These are phyloP conservation scores for Yamadazyma epiphylla DNA, from an alignment of 1,139 yeast species.

Conservation along the genomic window DNA sequence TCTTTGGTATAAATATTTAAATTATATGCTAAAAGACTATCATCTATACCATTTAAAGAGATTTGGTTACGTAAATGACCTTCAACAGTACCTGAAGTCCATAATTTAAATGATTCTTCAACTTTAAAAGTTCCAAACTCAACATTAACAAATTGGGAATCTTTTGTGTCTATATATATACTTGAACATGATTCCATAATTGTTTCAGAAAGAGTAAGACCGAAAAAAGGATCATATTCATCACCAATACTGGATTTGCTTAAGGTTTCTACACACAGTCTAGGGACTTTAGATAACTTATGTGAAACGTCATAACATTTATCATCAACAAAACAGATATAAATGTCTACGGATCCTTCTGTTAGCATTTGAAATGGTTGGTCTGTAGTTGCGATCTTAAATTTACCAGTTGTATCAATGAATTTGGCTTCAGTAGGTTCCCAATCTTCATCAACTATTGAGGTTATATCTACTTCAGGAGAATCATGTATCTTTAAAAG, in stretches of 20 bases:
- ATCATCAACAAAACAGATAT: slow-evolving; percentile 24
- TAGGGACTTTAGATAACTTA: slow-evolving; percentile 7
- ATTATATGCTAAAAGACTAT: not conserved
- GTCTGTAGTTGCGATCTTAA: no score
- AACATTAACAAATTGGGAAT: not conserved
- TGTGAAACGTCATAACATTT: slow-evolving; percentile 38
- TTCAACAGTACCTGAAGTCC: not conserved
- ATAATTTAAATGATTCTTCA: no score
- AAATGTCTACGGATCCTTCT: not conserved
- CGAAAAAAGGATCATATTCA: slow-evolving; percentile 37
- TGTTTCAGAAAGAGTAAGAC: no score
- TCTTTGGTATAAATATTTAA: no score
- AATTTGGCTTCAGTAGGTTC: not conserved
- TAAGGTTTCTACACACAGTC: slow-evolving; percentile 21
- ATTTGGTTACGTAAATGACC: not conserved
- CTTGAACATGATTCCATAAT: no score
- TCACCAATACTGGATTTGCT: slow-evolving; percentile 54
- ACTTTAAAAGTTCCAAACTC: not conserved
- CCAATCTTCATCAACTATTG: not conserved
- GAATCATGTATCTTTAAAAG: not conserved
- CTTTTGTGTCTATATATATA: no score
- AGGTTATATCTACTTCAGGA: not conserved
- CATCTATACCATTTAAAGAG: not conserved
- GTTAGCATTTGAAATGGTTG: not conserved
- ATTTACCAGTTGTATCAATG: not conserved